Evolutionary conservation across 805 yeast genomes (phyloP), one percentile per base, ranked within the genome.

Genomic region (Starmera caribaea): DNA sequence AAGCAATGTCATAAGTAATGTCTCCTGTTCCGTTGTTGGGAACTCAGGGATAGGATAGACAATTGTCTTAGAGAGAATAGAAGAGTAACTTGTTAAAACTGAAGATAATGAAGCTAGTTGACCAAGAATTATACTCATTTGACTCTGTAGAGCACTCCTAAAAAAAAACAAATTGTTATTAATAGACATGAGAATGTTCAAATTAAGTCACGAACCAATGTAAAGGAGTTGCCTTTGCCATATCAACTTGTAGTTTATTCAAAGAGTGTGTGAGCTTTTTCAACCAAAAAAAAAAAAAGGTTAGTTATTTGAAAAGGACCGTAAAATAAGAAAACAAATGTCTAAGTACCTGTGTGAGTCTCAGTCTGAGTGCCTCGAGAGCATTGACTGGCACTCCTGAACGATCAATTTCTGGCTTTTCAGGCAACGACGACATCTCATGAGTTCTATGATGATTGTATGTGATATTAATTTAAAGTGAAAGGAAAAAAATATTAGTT

Each of bases 11-110:
- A 95, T 83, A 38, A 89, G 62, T 30, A 92, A 67, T 2, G 87
- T 84, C 51, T 84, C 89, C 46, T 85, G 89, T 34, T 85, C 82
- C 1, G 86, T 74, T 0, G 94, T 76, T 8, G 97, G 97, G 55
- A 90, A 92, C 16, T 73, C 71, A 0, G 89, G 81, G 39, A 85
- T 65, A 1, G 98, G 98, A 53, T 76, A 90, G 1, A 79, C 89
- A 38, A 84, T 87, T 0, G 95, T 79, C 5, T 74, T 61, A 35
- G 71, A 70, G 21, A 92, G 63, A 0, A 72, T 58, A 3, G 73
- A 80, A 7, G 74, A 69, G 50, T 81, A 77, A 40, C 71, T 69
- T 32, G 79, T 76, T 17, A 92, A 55, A 2, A 86, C 79, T 6
- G 73, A 61, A 0, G 94, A 76, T n/a, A 90, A 71, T 3, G 95